Evolutionary conservation across 768 basidiomycete species (phyloP).

Genomic region (Termitomyces sp.): DNA sequence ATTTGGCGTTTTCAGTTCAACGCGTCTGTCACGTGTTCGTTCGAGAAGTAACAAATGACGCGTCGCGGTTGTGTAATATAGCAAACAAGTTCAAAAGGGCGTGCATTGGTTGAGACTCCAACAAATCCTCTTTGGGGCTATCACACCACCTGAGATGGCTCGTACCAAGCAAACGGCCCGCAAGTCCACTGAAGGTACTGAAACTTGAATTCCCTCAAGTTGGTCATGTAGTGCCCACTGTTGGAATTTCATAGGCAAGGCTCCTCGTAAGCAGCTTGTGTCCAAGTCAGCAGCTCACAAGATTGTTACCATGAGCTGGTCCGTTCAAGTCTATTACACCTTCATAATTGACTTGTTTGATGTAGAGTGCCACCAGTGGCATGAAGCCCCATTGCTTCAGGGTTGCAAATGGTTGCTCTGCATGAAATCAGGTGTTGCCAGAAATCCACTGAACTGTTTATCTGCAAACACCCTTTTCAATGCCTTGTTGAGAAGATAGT

Average conservation of each 20-base stretch:
- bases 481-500: slow-evolving; percentile 76
- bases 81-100: slow-evolving; percentile 20
- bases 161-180: slow-evolving; percentile 75
- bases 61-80: slow-evolving; percentile 4
- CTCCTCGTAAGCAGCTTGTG: slow-evolving; percentile 57
- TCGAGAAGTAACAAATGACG: slow-evolving; percentile 11
- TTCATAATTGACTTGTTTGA: not conserved
- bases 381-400: slow-evolving; percentile 82
- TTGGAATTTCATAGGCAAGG: slow-evolving; percentile 35
- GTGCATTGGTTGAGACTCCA: slow-evolving; percentile 17
- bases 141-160: slow-evolving; percentile 45
- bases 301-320: slow-evolving; percentile 37
- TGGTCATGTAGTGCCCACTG: not conserved
- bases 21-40: slow-evolving; percentile 8
- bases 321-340: not conserved
- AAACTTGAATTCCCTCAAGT: slow-evolving; percentile 1
- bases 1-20: no score
- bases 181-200: slow-evolving; percentile 66
- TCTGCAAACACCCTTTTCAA: slow-evolving; percentile 66
- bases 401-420: slow-evolving; percentile 73
- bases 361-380: slow-evolving; percentile 48
- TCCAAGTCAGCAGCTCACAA: slow-evolving; percentile 57
- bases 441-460: slow-evolving; percentile 59
- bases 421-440: slow-evolving; percentile 69
- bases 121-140: slow-evolving; percentile 13